Percentiles rank a stretch among this genome's conserved stretches.
Conservation (phyloP, 2,329 filamentous ascomycete species). For the Exophiala sp. region DNA sequence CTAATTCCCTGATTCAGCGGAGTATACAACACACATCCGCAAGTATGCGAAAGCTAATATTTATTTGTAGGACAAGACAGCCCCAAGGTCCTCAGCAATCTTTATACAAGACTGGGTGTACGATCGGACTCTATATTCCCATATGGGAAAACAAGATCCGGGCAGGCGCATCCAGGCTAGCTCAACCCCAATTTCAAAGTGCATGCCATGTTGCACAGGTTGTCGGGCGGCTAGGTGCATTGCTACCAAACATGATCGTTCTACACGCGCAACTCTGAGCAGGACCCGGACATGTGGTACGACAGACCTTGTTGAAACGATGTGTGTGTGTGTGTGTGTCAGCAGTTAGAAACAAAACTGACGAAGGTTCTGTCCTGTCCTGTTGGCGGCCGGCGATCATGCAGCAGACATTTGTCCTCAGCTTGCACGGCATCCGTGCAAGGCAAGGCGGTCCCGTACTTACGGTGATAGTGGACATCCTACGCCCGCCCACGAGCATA, state of each 20-base stretch:
- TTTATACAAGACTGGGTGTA: no score
- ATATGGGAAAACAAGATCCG: slow-evolving; percentile 1
- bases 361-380: neutral
- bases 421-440: neutral
- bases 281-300: slow-evolving; percentile 12
- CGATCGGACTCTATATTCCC: neutral
- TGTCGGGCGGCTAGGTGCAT: slow-evolving; percentile 11
- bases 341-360: neutral
- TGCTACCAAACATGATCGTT: slow-evolving; percentile 18
- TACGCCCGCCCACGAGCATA: no score
- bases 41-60: no score
- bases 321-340: no score
- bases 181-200: slow-evolving; percentile 7
- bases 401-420: neutral
- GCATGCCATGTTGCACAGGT: slow-evolving; percentile 10
- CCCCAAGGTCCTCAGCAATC: no score
- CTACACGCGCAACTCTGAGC: slow-evolving; percentile 3
- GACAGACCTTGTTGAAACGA: slow-evolving; percentile 12
- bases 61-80: no score
- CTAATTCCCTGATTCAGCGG: no score
- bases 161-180: slow-evolving; percentile 6
- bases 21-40: no score
- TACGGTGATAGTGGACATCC: neutral
- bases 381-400: neutral
- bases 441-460: neutral